phyloP scores from a whole-genome alignment of 176 grass and related monocot species.

The Pharus latifolius region DNA sequence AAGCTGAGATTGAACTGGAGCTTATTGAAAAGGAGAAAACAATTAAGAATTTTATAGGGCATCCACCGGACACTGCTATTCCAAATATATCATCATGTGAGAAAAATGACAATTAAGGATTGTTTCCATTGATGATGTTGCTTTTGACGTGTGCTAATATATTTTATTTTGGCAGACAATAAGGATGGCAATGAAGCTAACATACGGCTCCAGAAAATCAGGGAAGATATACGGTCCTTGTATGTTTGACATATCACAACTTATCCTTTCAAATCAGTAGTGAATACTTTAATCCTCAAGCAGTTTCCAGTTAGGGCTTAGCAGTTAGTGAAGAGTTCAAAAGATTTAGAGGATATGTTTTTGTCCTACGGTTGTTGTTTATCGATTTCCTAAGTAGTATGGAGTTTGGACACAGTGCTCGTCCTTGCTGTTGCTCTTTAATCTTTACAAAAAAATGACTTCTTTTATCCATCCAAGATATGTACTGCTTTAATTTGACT shows the following conservation, averaged over 20 bases:
- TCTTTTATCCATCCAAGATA: neutral
- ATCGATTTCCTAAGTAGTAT: neutral
- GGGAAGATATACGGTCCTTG: conserved; percentile 56
- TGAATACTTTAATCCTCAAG: neutral
- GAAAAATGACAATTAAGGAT: neutral
- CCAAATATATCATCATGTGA: conserved; percentile 35
- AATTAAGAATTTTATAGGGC: conserved; percentile 15
- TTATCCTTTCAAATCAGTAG: conserved; percentile 7
- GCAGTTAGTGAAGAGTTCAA: neutral
- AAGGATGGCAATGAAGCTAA: conserved; percentile 50
- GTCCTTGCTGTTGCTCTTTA: neutral
- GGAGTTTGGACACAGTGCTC: conserved; percentile 1
- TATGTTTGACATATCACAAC: conserved; percentile 42
- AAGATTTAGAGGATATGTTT: neutral
- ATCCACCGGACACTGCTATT: conserved; percentile 17
- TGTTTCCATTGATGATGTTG: neutral
- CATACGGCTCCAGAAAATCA: conserved; percentile 60
- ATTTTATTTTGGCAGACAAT: conserved; percentile 40
- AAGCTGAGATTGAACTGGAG: conserved; percentile 94
- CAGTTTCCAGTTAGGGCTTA: neutral
- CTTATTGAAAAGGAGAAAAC: conserved; percentile 62
- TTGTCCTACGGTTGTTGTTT: neutral
- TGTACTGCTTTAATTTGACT: neutral
- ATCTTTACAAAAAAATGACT: neutral
- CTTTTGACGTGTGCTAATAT: conserved; percentile 18